A percentile compares a stretch with the other conserved stretches of the same genome.
These are phyloP conservation scores for Amniculicola lignicola DNA, from an alignment of 495 filamentous ascomycete genomes.

Conservation along the genomic window DNA sequence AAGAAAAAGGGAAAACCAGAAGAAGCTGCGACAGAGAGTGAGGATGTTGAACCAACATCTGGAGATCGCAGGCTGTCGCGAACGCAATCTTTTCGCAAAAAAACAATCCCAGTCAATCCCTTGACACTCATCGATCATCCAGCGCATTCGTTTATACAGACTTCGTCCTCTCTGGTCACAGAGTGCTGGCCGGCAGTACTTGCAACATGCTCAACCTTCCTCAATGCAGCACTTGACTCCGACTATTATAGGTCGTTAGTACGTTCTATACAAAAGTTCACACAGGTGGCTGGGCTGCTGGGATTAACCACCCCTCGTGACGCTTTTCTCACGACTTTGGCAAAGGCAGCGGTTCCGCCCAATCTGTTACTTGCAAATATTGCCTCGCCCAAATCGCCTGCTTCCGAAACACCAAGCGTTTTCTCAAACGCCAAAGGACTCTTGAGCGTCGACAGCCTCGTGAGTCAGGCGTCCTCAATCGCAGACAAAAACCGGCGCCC, in stretches of 20 bases:
- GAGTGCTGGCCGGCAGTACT: slow-evolving; percentile 94
- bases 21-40: slow-evolving; percentile 6
- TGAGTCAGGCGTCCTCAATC: slow-evolving; percentile 48
- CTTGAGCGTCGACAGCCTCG: slow-evolving; percentile 61
- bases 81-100: slow-evolving; percentile 48
- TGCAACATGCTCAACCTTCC: slow-evolving; percentile 88
- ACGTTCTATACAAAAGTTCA: slow-evolving; percentile 91
- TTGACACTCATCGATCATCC: slow-evolving; percentile 68
- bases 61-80: slow-evolving; percentile 10
- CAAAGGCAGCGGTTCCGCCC: slow-evolving; percentile 84
- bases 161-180: slow-evolving; percentile 77
- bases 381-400: slow-evolving; percentile 44
- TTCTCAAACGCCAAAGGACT: slow-evolving; percentile 63
- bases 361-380: slow-evolving; percentile 64
- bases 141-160: slow-evolving; percentile 64
- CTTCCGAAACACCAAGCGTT: slow-evolving; percentile 52
- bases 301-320: slow-evolving; percentile 81
- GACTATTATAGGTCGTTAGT: slow-evolving; percentile 92
- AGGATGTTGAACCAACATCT: neutral
- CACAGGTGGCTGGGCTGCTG: slow-evolving; percentile 88
- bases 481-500: slow-evolving; percentile 53
- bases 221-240: slow-evolving; percentile 87
- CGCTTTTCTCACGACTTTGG: slow-evolving; percentile 89
- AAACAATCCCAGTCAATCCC: slow-evolving; percentile 70
- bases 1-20: slow-evolving; percentile 43